Conservation (phyloP, 106 monocot genomes). For the Platanthera zijinensis region DNA sequence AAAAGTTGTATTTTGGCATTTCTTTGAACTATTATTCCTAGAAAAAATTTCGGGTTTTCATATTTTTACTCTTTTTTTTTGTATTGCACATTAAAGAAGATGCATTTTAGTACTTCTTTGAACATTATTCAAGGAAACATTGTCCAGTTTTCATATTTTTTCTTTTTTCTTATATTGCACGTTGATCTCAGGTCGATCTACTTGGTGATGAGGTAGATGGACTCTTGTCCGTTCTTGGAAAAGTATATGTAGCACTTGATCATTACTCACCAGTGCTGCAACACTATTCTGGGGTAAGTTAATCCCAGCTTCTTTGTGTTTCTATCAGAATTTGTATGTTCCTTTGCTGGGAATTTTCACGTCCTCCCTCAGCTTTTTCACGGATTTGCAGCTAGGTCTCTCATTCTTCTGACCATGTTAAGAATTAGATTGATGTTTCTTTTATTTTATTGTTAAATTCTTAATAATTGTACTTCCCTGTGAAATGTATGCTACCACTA, state of each 20-base stretch:
- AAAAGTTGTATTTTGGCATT: neutral
- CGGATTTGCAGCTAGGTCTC: neutral
- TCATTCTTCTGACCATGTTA: neutral
- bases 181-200: constrained; percentile 65
- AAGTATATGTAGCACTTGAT: constrained; percentile 86
- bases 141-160: neutral
- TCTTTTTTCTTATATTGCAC: neutral
- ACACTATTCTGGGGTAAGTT: constrained; percentile 92
- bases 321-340: neutral
- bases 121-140: neutral
- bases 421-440: neutral
- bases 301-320: neutral
- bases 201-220: constrained; percentile 94
- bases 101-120: neutral
- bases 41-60: neutral
- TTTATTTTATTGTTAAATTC: neutral
- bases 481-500: neutral
- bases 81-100: neutral
- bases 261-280: constrained; percentile 91
- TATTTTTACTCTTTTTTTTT: neutral
- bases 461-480: neutral
- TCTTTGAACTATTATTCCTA: neutral
- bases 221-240: constrained; percentile 76
- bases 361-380: neutral
- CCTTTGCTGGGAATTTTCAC: neutral